A percentile compares a stretch with the other conserved stretches of the same genome.
Conservation (phyloP, 1,284 basidiomycete species). For the Melampsora medusae region DNA sequence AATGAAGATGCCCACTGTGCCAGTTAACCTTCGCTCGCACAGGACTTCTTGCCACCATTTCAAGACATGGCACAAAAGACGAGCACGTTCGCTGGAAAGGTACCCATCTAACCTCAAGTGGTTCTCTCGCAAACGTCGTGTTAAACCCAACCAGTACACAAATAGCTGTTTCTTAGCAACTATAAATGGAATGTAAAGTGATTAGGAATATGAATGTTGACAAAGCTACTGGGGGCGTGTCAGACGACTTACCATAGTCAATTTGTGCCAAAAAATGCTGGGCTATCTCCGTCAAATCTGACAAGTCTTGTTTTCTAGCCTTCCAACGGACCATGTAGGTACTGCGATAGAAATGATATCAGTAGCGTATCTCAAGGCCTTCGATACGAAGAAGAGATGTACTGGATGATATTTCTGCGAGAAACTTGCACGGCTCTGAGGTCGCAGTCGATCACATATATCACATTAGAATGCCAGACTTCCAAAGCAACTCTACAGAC, state of each 20-base stretch:
- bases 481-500: background rate
- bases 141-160: background rate
- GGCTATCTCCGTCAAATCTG: background rate
- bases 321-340: background rate
- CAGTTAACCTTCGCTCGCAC: background rate
- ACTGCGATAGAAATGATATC: background rate
- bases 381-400: background rate
- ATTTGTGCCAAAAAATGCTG: background rate
- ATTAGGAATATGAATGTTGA: background rate
- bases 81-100: background rate
- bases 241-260: background rate
- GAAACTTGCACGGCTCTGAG: background rate
- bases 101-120: background rate
- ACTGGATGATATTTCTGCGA: background rate
- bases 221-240: background rate
- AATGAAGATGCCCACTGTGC: background rate
- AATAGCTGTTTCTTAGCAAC: background rate
- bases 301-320: background rate
- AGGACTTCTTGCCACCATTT: background rate
- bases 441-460: background rate
- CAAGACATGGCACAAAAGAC: background rate
- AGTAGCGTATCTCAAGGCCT: background rate
- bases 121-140: background rate
- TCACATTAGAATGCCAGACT: background rate
- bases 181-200: background rate